Evolutionary conservation across 106 monocot genomes (phyloP).

Genomic region (Platanthera guangdongensis): DNA sequence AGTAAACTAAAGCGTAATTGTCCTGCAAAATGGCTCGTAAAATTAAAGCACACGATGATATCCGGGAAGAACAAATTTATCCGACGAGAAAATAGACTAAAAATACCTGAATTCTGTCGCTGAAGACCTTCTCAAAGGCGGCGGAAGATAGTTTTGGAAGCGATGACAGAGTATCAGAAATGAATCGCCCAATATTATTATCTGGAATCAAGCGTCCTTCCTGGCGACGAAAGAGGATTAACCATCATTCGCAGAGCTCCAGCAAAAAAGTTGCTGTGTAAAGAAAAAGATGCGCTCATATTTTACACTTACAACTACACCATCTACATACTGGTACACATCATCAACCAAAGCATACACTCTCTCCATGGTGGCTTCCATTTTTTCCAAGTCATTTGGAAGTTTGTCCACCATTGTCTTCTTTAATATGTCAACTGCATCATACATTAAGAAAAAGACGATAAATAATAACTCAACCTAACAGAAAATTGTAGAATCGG

Average conservation of each 20-base stretch:
- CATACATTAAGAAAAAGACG: background rate
- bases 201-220: slow-evolving; percentile 61
- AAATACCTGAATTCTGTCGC: slow-evolving; percentile 79
- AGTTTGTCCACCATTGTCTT: slow-evolving; percentile 65
- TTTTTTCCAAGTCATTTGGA: slow-evolving; percentile 90
- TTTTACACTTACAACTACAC: slow-evolving; percentile 57
- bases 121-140: slow-evolving; percentile 87
- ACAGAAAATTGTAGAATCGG: background rate
- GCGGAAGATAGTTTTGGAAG: slow-evolving; percentile 65
- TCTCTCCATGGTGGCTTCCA: slow-evolving; percentile 75
- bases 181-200: slow-evolving; percentile 73
- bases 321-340: slow-evolving; percentile 89
- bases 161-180: slow-evolving; percentile 56
- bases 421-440: slow-evolving; percentile 78
- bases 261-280: background rate
- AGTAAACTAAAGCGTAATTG: slow-evolving; percentile 49
- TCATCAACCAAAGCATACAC: slow-evolving; percentile 66
- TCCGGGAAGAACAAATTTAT: background rate
- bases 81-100: background rate
- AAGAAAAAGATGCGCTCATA: background rate
- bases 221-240: slow-evolving; percentile 17
- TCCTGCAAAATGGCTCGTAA: slow-evolving; percentile 23
- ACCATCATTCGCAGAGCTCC: background rate
- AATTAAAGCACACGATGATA: no score
- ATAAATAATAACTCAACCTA: background rate